phyloP scores from a whole-genome alignment of 768 basidiomycete genomes.

The Sutorius australiensis region DNA sequence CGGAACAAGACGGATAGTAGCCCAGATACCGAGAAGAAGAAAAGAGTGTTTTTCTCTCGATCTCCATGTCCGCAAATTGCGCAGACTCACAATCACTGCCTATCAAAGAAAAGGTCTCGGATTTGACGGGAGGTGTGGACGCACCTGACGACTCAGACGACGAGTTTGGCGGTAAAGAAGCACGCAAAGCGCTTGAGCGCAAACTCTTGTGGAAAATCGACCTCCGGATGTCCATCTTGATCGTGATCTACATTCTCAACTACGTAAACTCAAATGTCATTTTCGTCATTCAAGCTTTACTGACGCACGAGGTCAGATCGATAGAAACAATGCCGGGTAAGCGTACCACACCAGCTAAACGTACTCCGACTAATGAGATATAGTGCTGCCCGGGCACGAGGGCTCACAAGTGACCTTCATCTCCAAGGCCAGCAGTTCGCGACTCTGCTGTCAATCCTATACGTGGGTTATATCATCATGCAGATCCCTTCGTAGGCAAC shows the following conservation, averaged over 20 bases:
- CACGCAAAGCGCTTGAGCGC: constrained; percentile 45
- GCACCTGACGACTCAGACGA: constrained; percentile 25
- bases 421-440: constrained; percentile 62
- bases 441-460: constrained; percentile 64
- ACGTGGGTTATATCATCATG: constrained; percentile 51
- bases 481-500: constrained; percentile 37
- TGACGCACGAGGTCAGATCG: constrained; percentile 41
- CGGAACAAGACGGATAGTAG: background rate
- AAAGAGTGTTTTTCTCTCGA: background rate
- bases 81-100: constrained; percentile 1
- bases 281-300: background rate
- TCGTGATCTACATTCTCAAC: constrained; percentile 39
- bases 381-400: constrained; percentile 66
- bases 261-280: constrained; percentile 21
- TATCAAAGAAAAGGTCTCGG: background rate
- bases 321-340: constrained; percentile 67
- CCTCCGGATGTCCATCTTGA: constrained; percentile 50
- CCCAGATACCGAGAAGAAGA: background rate
- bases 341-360: constrained; percentile 7
- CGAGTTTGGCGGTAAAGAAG: constrained; percentile 49
- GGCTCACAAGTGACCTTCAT: constrained; percentile 61
- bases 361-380: constrained; percentile 1
- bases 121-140: background rate
- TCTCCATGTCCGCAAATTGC: constrained; percentile 12
- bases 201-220: constrained; percentile 55